Conservation (phyloP, 2,329 filamentous ascomycete species). For the Penicillium sp. region DNA sequence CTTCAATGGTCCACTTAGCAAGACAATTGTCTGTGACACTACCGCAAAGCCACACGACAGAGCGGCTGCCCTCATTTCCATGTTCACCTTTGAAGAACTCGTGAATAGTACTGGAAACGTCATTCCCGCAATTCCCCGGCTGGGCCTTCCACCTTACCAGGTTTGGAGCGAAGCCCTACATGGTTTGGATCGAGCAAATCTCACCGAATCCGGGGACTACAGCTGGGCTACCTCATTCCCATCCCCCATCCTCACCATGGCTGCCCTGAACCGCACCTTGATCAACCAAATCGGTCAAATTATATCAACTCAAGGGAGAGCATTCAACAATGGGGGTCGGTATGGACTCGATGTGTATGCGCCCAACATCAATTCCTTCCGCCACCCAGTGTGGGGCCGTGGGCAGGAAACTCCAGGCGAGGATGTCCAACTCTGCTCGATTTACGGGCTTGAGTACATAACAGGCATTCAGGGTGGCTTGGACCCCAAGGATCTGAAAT, state of each 20-base stretch:
- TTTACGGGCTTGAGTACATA: conserved; percentile 56
- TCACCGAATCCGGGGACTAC: conserved; percentile 54
- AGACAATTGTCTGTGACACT: conserved; percentile 53
- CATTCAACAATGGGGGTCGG: conserved; percentile 61
- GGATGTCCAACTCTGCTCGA: conserved; percentile 50
- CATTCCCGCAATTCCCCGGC: conserved; percentile 53
- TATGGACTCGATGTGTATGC: conserved; percentile 47
- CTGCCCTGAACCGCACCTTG: conserved; percentile 64
- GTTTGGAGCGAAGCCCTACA: conserved; percentile 63
- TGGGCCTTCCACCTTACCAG: conserved; percentile 59
- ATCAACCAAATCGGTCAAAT: conserved; percentile 58
- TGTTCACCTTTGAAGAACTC: conserved; percentile 56
- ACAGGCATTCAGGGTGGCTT: conserved; percentile 54
- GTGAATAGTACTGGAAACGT: conserved; percentile 54
- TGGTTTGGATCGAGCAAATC: conserved; percentile 61
- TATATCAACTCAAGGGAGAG: conserved; percentile 60
- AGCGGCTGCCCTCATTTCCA: conserved; percentile 51
- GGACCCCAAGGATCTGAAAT: conserved; percentile 39
- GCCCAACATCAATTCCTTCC: conserved; percentile 66
- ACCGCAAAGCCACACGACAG: conserved; percentile 43
- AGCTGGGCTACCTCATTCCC: conserved; percentile 65
- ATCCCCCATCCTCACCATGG: conserved; percentile 61
- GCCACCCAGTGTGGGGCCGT: conserved; percentile 63
- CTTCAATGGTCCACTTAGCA: conserved; percentile 50
- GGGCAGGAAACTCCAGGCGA: conserved; percentile 63